These are phyloP conservation scores for Sesbania bispinosa DNA, from an alignment of 306 rosid species.

Conservation along the genomic window DNA sequence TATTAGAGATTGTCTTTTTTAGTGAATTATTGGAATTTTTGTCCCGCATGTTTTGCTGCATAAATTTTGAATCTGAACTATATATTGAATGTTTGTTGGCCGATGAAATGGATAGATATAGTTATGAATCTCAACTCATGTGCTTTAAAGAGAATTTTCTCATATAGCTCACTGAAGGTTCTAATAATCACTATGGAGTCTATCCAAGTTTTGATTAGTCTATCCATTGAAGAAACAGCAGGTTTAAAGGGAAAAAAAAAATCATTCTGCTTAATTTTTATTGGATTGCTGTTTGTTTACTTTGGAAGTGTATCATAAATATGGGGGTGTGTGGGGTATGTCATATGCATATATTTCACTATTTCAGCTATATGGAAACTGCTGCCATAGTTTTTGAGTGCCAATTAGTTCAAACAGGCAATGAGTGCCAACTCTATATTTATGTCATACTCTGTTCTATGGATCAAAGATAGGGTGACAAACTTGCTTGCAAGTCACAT, in stretches of 20 bases:
- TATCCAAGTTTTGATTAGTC: background rate
- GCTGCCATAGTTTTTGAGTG: background rate
- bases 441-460: background rate
- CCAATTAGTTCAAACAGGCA: background rate
- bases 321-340: background rate
- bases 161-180: too few relatives aligned
- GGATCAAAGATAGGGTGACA: constrained; percentile 14
- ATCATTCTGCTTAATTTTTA: background rate
- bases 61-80: background rate
- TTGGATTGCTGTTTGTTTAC: constrained; percentile 6
- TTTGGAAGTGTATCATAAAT: background rate
- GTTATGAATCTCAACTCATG: background rate
- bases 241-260: background rate
- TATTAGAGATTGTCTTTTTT: background rate
- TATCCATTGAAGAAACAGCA: background rate
- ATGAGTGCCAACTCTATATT: background rate
- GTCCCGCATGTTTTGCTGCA: background rate
- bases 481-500: background rate
- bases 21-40: constrained; percentile 22
- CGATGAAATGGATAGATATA: background rate
- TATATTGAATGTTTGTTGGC: constrained; percentile 19
- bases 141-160: background rate
- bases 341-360: background rate
- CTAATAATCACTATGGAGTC: too few relatives aligned
- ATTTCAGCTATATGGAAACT: constrained; percentile 13